These are phyloP conservation scores for Pachyrhizus erosus DNA, from an alignment of 306 rosid species.

Conservation along the genomic window DNA sequence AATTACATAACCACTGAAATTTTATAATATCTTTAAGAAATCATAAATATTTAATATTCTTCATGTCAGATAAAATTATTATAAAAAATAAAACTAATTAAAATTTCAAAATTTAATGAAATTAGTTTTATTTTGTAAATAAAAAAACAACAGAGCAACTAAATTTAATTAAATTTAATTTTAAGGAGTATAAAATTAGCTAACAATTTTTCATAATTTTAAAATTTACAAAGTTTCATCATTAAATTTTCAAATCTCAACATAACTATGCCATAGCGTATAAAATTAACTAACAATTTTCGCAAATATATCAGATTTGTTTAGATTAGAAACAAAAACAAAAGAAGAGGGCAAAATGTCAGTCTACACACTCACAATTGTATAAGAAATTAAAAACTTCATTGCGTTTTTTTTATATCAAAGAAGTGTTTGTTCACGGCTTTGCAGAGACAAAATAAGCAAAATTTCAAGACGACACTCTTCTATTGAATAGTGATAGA, in stretches of 20 bases:
- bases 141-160: background rate
- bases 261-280: background rate
- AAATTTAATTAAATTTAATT: too few relatives aligned
- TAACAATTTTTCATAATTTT: too few relatives aligned
- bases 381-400: background rate
- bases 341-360: background rate
- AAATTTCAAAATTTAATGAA: too few relatives aligned
- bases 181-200: too few relatives aligned
- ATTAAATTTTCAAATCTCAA: background rate
- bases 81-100: too few relatives aligned
- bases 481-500: background rate
- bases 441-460: background rate
- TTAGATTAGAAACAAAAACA: background rate
- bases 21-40: too few relatives aligned
- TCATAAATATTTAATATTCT: too few relatives aligned
- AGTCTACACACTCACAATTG: background rate
- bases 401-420: background rate
- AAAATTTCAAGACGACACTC: background rate
- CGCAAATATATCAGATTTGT: background rate
- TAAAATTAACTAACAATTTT: background rate
- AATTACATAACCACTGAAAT: too few relatives aligned
- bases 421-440: background rate
- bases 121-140: too few relatives aligned
- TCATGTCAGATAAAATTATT: too few relatives aligned
- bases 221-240: background rate